Base-by-base conservation (phyloP, 1,139 yeast genomes). In the Hyphopichia khmerensis region DNA sequence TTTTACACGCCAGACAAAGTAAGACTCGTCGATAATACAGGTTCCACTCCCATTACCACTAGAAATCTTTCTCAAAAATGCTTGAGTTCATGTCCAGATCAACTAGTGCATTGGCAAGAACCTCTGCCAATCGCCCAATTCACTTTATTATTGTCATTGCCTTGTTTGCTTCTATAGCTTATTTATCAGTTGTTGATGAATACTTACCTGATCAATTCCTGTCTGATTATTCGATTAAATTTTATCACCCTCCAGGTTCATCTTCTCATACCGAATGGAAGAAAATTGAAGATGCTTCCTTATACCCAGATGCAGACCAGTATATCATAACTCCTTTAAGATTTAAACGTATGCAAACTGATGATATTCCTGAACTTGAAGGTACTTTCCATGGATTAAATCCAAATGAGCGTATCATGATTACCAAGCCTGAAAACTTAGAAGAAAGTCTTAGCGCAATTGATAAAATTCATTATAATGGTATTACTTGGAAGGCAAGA, bases 81-180 rank as follows among this genome's bases (percentile, higher is more conserved):
- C 61, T 65, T 48, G 54, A 57, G 40, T 50, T 59, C 29, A 47
- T 71, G 50, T 62, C 68, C 41, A 56, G 57, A 48, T 57, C 62
- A 40, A 67, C 72, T 33, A 59, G 74, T 44, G 62, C 66, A 37
- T 55, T 84, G 46, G 87, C 96, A 31, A 78, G 75, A 50, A 63
- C 77, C 35, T 82, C 93, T 39, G 95, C 96, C 17, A 81, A 80
- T 50, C 80, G 84, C 56, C 99, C 99, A 29, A 89, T 93, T 53
- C 99, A 93, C 64, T 80, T 91, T 46, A 82, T 93, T 46, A 82
- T 90, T 40, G 59, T 82, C 48, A 79, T 91, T 15, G 77, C 95
- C 24, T 67, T 89, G 43, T 66, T 88, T 45, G 95, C 96, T 2
- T 84, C 96, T 9, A 70, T 87, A 43, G 89, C 95, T 11, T 93